These are phyloP conservation scores for Colletotrichum tamarilloi DNA, from an alignment of 2,329 filamentous ascomycete species.

Conservation along the genomic window DNA sequence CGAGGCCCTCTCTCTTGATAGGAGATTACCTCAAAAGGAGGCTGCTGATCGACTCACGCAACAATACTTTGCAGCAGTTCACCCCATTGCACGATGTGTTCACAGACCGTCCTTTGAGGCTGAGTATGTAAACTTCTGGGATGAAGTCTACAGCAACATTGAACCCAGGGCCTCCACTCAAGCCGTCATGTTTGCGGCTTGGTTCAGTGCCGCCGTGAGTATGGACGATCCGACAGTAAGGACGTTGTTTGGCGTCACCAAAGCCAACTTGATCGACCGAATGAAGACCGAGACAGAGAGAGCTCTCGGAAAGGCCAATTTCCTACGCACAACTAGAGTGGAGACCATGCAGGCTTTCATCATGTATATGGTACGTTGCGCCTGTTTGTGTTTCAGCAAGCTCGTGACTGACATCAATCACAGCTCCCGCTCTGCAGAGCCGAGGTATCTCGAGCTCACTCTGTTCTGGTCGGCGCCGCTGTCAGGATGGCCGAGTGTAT, in stretches of 20 bases:
- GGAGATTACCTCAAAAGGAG: constrained; percentile 68
- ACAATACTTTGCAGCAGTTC: constrained; percentile 76
- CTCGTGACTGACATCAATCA: constrained; percentile 37
- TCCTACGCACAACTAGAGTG: constrained; percentile 75
- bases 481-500: constrained; percentile 82
- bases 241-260: constrained; percentile 64
- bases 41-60: constrained; percentile 71
- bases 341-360: constrained; percentile 82
- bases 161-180: constrained; percentile 74
- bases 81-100: constrained; percentile 74
- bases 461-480: constrained; percentile 76
- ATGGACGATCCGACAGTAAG: constrained; percentile 66
- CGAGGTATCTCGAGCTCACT: constrained; percentile 79
- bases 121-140: constrained; percentile 75
- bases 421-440: constrained; percentile 78
- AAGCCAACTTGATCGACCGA: constrained; percentile 67
- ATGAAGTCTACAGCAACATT: constrained; percentile 65
- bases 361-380: constrained; percentile 73
- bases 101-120: constrained; percentile 75
- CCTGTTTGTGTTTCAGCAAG: neutral
- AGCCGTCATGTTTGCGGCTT: constrained; percentile 74
- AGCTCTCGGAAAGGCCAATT: constrained; percentile 75
- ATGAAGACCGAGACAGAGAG: constrained; percentile 75
- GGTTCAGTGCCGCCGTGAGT: constrained; percentile 77
- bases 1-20: constrained; percentile 62